Evolutionary conservation across 1,284 basidiomycete species (phyloP).

Genomic region (Rugosomyces carneus): DNA sequence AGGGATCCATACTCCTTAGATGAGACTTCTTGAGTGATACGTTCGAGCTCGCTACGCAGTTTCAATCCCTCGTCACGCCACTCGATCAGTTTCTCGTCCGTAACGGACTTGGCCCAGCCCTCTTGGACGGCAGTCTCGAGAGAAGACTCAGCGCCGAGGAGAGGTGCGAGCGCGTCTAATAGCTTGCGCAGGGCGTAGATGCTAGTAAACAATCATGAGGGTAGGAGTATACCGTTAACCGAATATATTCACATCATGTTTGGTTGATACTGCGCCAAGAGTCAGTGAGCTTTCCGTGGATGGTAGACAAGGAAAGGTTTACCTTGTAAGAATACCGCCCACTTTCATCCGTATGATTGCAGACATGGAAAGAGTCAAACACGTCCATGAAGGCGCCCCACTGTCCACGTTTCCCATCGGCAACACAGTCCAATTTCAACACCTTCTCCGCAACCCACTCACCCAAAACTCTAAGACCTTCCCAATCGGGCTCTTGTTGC

Average conservation of each 20-base stretch:
- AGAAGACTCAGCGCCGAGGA: conserved; percentile 75
- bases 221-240: conserved; percentile 2
- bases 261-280: conserved; percentile 38
- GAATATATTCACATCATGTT: conserved; percentile 45
- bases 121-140: conserved; percentile 45
- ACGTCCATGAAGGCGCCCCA: conserved; percentile 95
- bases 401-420: conserved; percentile 36
- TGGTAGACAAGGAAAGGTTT: conserved; percentile 13
- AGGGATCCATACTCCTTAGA: conserved; percentile 55
- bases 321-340: conserved; percentile 87
- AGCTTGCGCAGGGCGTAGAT: conserved; percentile 76
- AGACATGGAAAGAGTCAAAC: conserved; percentile 80
- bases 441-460: conserved; percentile 66
- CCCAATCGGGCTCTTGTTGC: conserved; percentile 69
- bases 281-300: neutral
- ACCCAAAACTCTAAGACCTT: conserved; percentile 67
- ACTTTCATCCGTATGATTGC: conserved; percentile 86
- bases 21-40: conserved; percentile 48
- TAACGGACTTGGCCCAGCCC: conserved; percentile 59
- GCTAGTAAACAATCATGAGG: conserved; percentile 27
- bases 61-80: conserved; percentile 58
- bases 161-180: conserved; percentile 66
- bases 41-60: conserved; percentile 53
- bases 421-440: conserved; percentile 39
- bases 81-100: conserved; percentile 47